Conservation (phyloP, 306 rosid genomes). For the Spatholobus suberectus region DNA sequence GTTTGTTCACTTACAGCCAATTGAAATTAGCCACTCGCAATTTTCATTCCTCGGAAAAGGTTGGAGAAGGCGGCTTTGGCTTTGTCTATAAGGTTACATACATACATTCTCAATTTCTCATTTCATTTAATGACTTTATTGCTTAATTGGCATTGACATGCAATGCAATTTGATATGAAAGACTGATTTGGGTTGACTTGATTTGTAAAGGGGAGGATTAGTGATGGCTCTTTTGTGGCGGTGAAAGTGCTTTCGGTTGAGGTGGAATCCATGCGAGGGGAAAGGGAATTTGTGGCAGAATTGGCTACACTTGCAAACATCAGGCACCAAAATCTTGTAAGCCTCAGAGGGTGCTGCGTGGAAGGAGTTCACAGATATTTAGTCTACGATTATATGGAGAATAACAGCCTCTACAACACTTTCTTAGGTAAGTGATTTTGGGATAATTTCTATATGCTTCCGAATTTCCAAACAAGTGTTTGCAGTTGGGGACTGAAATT, state of each 20-base stretch:
- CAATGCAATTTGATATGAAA: constrained; percentile 2
- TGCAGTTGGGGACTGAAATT: neutral
- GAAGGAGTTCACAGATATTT: constrained; percentile 78
- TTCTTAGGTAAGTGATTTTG: constrained; percentile 60
- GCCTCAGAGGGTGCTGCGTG: constrained; percentile 79
- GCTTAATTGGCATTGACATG: neutral
- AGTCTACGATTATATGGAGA: constrained; percentile 90
- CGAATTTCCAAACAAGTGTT: neutral
- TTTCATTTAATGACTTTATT: neutral
- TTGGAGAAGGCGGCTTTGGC: constrained; percentile 95
- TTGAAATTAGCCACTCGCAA: constrained; percentile 69
- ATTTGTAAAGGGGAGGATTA: constrained; percentile 68
- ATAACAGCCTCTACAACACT: constrained; percentile 72
- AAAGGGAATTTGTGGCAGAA: constrained; percentile 83
- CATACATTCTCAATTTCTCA: neutral
- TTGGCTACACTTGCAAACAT: constrained; percentile 74
- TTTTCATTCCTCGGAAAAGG: constrained; percentile 59
- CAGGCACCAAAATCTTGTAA: constrained; percentile 79
- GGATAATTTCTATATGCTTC: neutral
- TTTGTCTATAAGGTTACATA: constrained; percentile 74
- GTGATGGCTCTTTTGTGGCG: constrained; percentile 70
- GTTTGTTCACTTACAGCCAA: constrained; percentile 66
- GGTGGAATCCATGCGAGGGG: constrained; percentile 86
- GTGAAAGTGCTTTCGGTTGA: constrained; percentile 83
- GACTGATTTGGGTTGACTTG: constrained; percentile 44